Conservation (phyloP, 495 filamentous ascomycete species). For the Penicillium atrosanguineum region DNA sequence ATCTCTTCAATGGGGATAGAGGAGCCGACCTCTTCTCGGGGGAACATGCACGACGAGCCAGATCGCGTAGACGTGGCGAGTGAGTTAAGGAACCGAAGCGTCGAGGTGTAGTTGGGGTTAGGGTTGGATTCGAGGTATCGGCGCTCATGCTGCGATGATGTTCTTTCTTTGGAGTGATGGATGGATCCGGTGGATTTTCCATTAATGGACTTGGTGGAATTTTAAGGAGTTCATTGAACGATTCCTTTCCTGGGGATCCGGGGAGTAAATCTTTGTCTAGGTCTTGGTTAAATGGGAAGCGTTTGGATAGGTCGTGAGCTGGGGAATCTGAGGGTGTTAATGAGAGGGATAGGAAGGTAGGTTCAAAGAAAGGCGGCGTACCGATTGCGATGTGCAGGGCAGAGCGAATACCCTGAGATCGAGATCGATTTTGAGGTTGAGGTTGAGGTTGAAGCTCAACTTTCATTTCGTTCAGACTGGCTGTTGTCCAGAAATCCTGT, state of each 20-base stretch:
- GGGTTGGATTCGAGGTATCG: background rate
- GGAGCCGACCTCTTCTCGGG: background rate
- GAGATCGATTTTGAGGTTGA: no score
- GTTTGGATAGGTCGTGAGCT: constrained; percentile 19
- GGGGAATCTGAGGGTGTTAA: background rate
- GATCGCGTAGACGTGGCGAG: constrained; percentile 6
- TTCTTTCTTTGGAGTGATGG: constrained; percentile 1
- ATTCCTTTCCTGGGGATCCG: background rate
- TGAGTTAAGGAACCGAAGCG: constrained; percentile 3
- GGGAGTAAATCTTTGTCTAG: constrained; percentile 8
- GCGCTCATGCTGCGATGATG: constrained; percentile 25
- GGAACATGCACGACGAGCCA: constrained; percentile 9
- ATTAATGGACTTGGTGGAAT: background rate
- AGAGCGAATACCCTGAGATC: background rate
- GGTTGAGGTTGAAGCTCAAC: background rate
- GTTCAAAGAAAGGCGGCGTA: background rate
- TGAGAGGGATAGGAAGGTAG: background rate
- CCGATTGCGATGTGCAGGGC: background rate
- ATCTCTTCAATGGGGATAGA: constrained; percentile 8
- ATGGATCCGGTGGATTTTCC: background rate
- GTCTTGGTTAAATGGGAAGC: constrained; percentile 32
- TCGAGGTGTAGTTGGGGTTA: background rate
- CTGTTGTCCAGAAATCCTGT: constrained; percentile 27
- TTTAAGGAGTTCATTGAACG: background rate
- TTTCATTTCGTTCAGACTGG: background rate